These are phyloP conservation scores for Russula lepida DNA, from an alignment of 768 basidiomycete species.

Conservation along the genomic window DNA sequence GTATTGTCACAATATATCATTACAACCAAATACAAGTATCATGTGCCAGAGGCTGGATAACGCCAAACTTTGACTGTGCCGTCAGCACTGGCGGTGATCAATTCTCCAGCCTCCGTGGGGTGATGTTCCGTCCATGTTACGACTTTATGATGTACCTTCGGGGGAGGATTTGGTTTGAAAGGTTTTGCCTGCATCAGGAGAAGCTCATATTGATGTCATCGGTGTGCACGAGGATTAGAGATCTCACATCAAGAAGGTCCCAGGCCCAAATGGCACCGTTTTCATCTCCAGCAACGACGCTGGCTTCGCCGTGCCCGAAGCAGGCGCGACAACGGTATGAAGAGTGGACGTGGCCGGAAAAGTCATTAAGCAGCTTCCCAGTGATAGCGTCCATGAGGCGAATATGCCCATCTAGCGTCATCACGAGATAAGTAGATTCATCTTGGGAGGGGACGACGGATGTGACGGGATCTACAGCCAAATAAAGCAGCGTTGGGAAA, in stretches of 20 bases:
- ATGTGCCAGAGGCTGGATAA: slow-evolving; percentile 28
- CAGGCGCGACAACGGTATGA: slow-evolving; percentile 74
- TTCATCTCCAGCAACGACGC: slow-evolving; percentile 83
- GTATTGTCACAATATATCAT: not conserved
- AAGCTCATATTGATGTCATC: not conserved
- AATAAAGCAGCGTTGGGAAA: not conserved
- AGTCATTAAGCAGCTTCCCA: slow-evolving; percentile 81
- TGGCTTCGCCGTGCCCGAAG: slow-evolving; percentile 78
- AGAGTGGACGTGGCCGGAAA: slow-evolving; percentile 64
- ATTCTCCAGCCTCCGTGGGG: slow-evolving; percentile 69
- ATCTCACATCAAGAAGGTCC: slow-evolving; percentile 81
- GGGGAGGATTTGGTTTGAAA: slow-evolving; percentile 64
- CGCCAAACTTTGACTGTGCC: slow-evolving; percentile 89
- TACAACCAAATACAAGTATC: not conserved
- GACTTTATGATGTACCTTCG: slow-evolving; percentile 70
- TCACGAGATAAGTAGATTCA: slow-evolving; percentile 68
- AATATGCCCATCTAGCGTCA: slow-evolving; percentile 76
- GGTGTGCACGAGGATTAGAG: not conserved
- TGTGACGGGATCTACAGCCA: slow-evolving; percentile 71
- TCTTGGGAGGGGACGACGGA: slow-evolving; percentile 76
- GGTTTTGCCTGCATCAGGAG: slow-evolving; percentile 48
- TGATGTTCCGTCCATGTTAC: slow-evolving; percentile 92
- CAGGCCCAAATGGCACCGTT: slow-evolving; percentile 84
- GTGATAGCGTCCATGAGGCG: slow-evolving; percentile 78
- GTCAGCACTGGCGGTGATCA: slow-evolving; percentile 86